phyloP scores from a whole-genome alignment of 2,329 filamentous ascomycete species.

The Diplodia intermedia region DNA sequence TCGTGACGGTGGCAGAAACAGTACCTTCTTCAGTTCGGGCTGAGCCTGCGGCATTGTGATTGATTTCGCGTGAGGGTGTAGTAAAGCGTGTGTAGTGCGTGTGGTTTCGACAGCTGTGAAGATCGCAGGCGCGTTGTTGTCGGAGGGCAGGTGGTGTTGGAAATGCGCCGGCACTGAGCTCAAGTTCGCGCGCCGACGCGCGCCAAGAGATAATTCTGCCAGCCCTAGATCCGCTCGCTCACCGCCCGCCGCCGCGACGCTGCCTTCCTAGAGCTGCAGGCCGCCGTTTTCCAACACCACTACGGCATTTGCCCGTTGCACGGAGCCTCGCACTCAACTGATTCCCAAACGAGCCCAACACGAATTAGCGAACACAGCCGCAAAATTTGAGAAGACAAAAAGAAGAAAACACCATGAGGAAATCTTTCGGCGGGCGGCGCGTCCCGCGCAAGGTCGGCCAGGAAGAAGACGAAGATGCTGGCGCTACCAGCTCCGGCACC shows the following conservation, averaged over 20 bases:
- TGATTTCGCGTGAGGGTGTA: background rate
- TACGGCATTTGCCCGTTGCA: background rate
- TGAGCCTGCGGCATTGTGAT: conserved; percentile 94
- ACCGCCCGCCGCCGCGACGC: conserved; percentile 21
- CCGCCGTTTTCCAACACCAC: conserved; percentile 2
- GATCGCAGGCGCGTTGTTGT: background rate
- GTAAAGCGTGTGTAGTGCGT: background rate
- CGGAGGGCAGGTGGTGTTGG: conserved; percentile 8
- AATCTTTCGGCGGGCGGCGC: conserved; percentile 62
- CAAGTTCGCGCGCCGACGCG: conserved; percentile 29
- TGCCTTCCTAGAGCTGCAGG: conserved; percentile 17
- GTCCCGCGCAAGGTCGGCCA: conserved; percentile 82
- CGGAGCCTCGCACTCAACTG: background rate
- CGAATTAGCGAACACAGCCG: background rate
- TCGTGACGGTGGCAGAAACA: background rate
- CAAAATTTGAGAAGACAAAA: background rate
- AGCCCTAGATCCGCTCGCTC: background rate
- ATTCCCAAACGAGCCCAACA: background rate
- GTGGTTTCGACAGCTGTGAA: background rate
- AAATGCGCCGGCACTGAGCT: conserved; percentile 23
- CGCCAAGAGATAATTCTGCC: conserved; percentile 24
- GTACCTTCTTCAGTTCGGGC: conserved; percentile 97
- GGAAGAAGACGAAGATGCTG: conserved; percentile 57
- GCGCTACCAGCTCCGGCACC: conserved; percentile 42
- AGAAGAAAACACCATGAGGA: conserved; percentile 57